These are phyloP conservation scores for Apiospora pterosperma DNA, from an alignment of 2,329 filamentous ascomycete genomes.

Conservation along the genomic window DNA sequence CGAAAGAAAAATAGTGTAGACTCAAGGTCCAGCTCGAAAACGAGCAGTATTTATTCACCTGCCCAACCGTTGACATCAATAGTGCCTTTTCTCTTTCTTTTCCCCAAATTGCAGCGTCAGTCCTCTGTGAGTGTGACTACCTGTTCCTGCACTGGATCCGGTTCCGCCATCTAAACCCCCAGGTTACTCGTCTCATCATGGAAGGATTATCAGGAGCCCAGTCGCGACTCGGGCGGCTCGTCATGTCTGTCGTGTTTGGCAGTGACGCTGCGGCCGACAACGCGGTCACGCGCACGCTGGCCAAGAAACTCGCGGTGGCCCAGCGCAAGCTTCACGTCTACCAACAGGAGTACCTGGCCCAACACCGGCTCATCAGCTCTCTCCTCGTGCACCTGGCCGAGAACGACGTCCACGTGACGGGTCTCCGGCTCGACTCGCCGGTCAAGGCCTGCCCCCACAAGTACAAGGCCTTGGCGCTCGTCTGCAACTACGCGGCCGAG, in stretches of 20 bases:
- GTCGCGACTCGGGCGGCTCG: background rate
- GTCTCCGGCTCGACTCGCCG: background rate
- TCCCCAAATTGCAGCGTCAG: background rate
- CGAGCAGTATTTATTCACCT: background rate
- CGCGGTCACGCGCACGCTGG: too few species aligned
- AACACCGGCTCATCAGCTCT: background rate
- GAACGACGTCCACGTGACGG: background rate
- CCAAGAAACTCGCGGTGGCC: background rate
- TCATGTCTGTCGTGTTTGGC: too few species aligned
- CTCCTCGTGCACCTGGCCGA: background rate
- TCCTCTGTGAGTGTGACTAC: background rate
- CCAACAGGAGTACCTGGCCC: background rate
- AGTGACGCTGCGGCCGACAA: too few species aligned
- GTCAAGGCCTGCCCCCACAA: background rate
- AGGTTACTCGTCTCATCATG: background rate
- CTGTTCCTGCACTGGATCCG: background rate
- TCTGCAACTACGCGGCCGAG: background rate
- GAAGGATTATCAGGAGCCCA: too few species aligned
- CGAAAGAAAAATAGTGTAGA: background rate
- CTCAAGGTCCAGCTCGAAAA: background rate
- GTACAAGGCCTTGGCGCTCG: background rate
- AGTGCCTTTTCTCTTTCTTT: background rate
- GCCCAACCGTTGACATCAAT: background rate
- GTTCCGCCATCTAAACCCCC: background rate
- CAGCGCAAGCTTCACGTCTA: background rate